These are phyloP conservation scores for Lactarius hengduanensis DNA, from an alignment of 768 basidiomycete genomes.

Conservation along the genomic window DNA sequence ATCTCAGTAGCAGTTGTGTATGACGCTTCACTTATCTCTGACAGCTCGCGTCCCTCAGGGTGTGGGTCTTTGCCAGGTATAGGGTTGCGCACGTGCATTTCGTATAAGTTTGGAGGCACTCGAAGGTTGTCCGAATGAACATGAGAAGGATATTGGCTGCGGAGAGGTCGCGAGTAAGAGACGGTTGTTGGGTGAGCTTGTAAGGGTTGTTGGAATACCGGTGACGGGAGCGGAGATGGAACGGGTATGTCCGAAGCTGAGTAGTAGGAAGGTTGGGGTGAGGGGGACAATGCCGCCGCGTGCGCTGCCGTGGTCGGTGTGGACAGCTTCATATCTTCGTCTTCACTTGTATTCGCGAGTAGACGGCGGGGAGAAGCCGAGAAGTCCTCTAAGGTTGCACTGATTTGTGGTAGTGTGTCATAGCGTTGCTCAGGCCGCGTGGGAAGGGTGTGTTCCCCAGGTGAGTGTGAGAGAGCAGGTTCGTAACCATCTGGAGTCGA, in stretches of 20 bases:
- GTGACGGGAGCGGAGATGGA: conserved; percentile 57
- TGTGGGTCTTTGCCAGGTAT: neutral
- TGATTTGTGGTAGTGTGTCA: conserved; percentile 3
- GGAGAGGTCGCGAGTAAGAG: conserved; percentile 28
- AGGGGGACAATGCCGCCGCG: conserved; percentile 29
- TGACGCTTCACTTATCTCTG: conserved; percentile 24
- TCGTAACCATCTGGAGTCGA: conserved; percentile 49
- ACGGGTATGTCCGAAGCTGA: conserved; percentile 51
- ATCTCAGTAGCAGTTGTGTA: conserved; percentile 20
- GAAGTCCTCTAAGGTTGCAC: neutral
- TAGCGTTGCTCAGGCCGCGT: conserved; percentile 11
- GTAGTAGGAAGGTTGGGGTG: conserved; percentile 50
- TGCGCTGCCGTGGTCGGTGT: conserved; percentile 21
- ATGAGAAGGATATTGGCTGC: conserved; percentile 40
- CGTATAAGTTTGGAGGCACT: conserved; percentile 37
- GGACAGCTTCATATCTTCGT: neutral
- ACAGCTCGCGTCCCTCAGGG: conserved; percentile 13
- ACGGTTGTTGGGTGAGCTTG: conserved; percentile 34
- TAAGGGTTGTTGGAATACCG: conserved; percentile 25
- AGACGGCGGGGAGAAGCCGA: neutral
- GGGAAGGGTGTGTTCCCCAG: conserved; percentile 29
- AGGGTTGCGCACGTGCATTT: conserved; percentile 41
- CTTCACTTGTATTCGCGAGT: neutral
- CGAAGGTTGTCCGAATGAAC: conserved; percentile 42
- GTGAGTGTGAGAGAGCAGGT: conserved; percentile 40